Conservation (phyloP, 306 rosid species). For the Inga laurina region DNA sequence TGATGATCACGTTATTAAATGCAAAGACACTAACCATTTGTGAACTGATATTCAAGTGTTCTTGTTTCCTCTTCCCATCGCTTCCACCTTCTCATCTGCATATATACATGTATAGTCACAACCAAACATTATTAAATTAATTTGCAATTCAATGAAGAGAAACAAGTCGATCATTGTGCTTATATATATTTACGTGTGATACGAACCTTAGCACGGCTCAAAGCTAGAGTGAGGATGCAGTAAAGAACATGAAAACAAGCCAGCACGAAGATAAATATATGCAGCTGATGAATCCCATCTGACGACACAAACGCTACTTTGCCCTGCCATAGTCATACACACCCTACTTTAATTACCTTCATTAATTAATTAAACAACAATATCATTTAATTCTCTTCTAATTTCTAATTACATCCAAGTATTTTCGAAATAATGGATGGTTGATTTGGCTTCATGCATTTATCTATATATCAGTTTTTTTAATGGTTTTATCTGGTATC, state of each 20-base stretch:
- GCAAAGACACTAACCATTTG: conserved; percentile 60
- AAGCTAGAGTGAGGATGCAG: conserved; percentile 69
- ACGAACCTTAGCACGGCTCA: conserved; percentile 80
- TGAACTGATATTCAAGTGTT: conserved; percentile 75
- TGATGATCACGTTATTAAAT: neutral
- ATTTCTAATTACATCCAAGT: neutral
- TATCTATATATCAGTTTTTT: neutral
- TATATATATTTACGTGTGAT: neutral
- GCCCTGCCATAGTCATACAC: conserved; percentile 38
- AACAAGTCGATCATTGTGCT: neutral
- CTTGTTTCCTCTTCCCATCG: conserved; percentile 86
- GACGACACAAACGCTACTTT: conserved; percentile 65
- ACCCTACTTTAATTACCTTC: neutral
- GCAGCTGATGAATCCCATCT: conserved; percentile 81
- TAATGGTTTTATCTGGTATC: too few relatives aligned
- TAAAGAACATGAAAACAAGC: conserved; percentile 73
- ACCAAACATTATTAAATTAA: neutral
- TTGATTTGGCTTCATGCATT: neutral
- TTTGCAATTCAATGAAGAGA: neutral
- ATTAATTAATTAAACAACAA: neutral
- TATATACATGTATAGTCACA: neutral
- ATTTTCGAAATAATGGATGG: too few relatives aligned
- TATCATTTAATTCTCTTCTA: neutral
- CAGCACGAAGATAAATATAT: conserved; percentile 77
- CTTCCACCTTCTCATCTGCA: conserved; percentile 90